phyloP scores from a whole-genome alignment of 345 rosid genomes.

The Litchi chinensis region DNA sequence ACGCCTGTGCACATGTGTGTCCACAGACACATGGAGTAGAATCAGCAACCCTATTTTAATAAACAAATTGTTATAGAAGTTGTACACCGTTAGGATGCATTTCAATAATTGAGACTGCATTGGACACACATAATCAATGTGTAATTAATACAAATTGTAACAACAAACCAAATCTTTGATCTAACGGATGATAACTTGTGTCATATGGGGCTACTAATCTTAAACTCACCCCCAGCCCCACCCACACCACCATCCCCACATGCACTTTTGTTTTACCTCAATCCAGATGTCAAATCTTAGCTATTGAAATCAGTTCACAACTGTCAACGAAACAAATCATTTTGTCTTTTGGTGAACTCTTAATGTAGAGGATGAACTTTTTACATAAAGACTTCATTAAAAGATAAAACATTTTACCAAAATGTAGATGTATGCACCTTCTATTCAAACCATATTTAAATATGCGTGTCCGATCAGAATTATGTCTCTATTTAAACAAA shows the following conservation, averaged over 20 bases:
- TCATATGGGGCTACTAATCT: not conserved
- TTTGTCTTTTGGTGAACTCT: not conserved
- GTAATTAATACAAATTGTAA: not conserved
- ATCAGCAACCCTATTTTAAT: not conserved
- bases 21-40: not conserved
- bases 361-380: not conserved
- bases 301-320: not conserved
- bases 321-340: not conserved
- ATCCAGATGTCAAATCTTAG: not conserved
- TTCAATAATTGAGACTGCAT: not conserved
- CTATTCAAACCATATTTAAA: not conserved
- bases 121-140: not conserved
- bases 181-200: not conserved
- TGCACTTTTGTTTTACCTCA: not conserved
- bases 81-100: not conserved
- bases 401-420: not conserved
- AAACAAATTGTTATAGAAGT: not conserved
- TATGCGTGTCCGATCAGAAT: not conserved
- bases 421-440: not conserved
- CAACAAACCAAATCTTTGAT: not conserved
- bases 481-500: not conserved
- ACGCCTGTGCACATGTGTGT: not conserved
- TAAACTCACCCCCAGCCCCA: not conserved
- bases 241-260: not conserved
- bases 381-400: not conserved